Base-by-base conservation (phyloP, 106 monocot species). In the Platanthera zijinensis region DNA sequence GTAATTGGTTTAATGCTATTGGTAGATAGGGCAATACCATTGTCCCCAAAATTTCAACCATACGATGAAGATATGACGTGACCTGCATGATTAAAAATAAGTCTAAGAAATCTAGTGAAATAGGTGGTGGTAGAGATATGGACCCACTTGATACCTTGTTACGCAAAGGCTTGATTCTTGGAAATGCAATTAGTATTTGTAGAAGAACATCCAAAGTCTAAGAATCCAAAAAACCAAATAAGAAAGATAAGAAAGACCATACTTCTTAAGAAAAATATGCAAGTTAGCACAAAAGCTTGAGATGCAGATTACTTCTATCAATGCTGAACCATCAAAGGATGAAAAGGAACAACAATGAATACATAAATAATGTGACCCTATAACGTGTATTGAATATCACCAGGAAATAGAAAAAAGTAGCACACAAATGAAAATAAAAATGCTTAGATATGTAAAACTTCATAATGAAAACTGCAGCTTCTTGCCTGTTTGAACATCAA, bases 61-160 rank as follows among this genome's bases (percentile, higher is more conserved):
- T 97, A 10, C 96, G 89, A 84, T 97, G 96, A 77, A 97, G 89
- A 86, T 87, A 97, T 3, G 96, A 94, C 48, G 86, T 89, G 50
- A 91, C 79, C 96, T 97, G 78, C 79, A 84, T 51, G 39, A 72
- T 4, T 32, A 61, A 67, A 8, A 30, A 3, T 32, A 12, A 45
- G 39, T 39, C 32, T 39, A 22, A 6, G 4, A 67, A 13, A 39
- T 28, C 5, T 39, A 67, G 12, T 67, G 9, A 45, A 67, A 39
- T 67, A 48, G 45, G 0, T 70, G 12, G 48, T 2, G 5, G 39
- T 46, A 48, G 28, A 71, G 7, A 28, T 17, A 71, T 70, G 15
- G 48, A n/a, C 48, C 17, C 0, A 30, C 7, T 52, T 69, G 15
- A 75, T 79, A 97, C 96, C 93, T 91, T 97, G 70, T 75, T 83